These are phyloP conservation scores for maize (Zea mays) DNA, from an alignment of 176 grass and related monocot genomes.

Conservation along the genomic window DNA sequence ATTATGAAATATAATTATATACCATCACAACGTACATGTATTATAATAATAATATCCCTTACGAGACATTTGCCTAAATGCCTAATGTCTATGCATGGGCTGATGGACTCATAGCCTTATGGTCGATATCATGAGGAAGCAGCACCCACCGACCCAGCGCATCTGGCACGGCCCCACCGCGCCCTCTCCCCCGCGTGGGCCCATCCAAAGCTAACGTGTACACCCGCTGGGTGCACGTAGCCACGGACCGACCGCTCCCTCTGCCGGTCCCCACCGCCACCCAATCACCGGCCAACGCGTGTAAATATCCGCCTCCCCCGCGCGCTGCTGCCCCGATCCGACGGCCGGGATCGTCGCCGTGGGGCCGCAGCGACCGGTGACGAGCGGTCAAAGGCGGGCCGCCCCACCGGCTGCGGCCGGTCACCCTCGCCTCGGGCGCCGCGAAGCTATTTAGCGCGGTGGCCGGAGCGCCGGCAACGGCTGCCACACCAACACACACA, in stretches of 20 bases:
- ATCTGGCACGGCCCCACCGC: background rate
- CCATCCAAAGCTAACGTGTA: background rate
- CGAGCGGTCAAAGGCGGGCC: background rate
- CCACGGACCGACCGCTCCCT: background rate
- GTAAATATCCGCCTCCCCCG: background rate
- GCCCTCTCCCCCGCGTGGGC: too few relatives aligned
- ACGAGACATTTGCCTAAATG: too few relatives aligned
- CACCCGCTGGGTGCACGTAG: conserved; percentile 29
- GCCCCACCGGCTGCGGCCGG: conserved; percentile 33
- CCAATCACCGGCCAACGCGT: conserved; percentile 16
- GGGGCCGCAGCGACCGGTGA: conserved; percentile 16
- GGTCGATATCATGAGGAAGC: background rate
- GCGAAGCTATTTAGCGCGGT: conserved; percentile 42
- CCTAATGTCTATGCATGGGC: too few relatives aligned
- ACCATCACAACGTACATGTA: too few relatives aligned
- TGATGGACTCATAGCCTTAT: background rate
- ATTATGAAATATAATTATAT: too few relatives aligned
- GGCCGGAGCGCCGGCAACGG: conserved; percentile 22
- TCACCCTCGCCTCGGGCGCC: conserved; percentile 12
- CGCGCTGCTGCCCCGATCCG: background rate
- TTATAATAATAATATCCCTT: too few relatives aligned
- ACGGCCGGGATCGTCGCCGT: background rate
- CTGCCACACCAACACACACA: background rate
- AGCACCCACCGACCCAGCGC: background rate
- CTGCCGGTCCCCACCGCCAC: conserved; percentile 7